Conservation (phyloP, 306 rosid species). For the Potentilla sterilis region DNA sequence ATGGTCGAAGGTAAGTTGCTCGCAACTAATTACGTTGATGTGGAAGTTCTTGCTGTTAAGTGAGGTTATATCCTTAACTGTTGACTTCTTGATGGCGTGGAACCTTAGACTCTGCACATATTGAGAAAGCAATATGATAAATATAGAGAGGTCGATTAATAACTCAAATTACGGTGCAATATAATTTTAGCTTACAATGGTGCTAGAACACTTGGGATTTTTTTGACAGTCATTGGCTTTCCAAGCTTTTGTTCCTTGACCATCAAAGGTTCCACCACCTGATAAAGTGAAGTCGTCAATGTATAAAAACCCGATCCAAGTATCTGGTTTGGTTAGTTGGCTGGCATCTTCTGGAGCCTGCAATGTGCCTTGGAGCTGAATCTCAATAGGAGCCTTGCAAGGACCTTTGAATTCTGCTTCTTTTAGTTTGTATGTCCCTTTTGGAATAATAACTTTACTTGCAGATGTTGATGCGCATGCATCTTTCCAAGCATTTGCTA, state of each 20-base stretch:
- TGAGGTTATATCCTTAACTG: neutral
- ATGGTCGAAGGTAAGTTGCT: neutral
- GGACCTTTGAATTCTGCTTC: constrained; percentile 27
- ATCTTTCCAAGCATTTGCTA: constrained; percentile 36
- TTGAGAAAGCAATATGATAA: neutral
- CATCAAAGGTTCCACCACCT: constrained; percentile 51
- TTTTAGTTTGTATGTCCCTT: constrained; percentile 16
- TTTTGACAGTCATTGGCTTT: constrained; percentile 26
- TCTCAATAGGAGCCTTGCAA: constrained; percentile 36
- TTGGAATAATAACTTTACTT: constrained; percentile 21
- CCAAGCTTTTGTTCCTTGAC: constrained; percentile 42
- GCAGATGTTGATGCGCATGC: constrained; percentile 31
- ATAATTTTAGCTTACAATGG: constrained; percentile 3
- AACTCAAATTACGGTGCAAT: neutral
- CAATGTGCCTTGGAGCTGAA: constrained; percentile 32
- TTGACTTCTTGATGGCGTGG: neutral
- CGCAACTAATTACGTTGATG: neutral
- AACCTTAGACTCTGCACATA: constrained; percentile 39
- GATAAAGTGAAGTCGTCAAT: constrained; percentile 30
- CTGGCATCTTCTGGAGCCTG: constrained; percentile 26
- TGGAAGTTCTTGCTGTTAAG: constrained; percentile 2
- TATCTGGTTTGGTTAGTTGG: neutral
- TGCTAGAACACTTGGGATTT: constrained; percentile 8
- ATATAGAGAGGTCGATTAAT: neutral
- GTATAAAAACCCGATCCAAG: constrained; percentile 35